A percentile compares a stretch with the other conserved stretches of the same genome.
These are phyloP conservation scores for Clavariopsis aquatica DNA, from an alignment of 495 filamentous ascomycete species.

Conservation along the genomic window DNA sequence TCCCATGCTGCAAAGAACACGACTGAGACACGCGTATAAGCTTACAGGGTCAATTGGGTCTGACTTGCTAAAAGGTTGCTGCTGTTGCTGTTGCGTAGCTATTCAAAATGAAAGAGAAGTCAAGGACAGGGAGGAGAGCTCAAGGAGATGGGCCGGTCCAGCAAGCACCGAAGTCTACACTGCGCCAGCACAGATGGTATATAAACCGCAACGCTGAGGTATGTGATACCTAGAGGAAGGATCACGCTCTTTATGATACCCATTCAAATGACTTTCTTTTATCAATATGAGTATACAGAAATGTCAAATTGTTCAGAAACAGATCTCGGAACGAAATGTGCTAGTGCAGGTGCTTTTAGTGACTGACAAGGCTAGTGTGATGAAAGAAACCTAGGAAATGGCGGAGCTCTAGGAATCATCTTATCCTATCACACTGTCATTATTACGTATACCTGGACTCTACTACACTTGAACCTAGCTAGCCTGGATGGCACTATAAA, in stretches of 20 bases:
- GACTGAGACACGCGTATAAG: slow-evolving; percentile 40
- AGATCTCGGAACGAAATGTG: too few species aligned
- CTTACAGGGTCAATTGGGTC: slow-evolving; percentile 24
- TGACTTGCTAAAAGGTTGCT: slow-evolving; percentile 33
- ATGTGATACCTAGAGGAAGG: not conserved
- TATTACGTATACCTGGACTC: too few species aligned
- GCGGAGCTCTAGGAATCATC: too few species aligned
- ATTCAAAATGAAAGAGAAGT: slow-evolving; percentile 42
- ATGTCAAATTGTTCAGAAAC: too few species aligned
- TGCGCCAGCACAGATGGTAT: slow-evolving; percentile 34
- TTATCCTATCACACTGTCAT: too few species aligned
- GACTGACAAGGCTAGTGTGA: too few species aligned
- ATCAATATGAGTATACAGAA: not conserved
- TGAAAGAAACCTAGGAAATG: too few species aligned
- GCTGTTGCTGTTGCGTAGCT: slow-evolving; percentile 40
- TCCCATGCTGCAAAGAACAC: slow-evolving; percentile 31
- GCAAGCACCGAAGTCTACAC: slow-evolving; percentile 34
- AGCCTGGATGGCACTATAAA: too few species aligned
- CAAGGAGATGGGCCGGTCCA: slow-evolving; percentile 39
- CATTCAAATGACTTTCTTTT: not conserved
- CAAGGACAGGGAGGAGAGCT: slow-evolving; percentile 36
- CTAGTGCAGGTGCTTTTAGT: too few species aligned
- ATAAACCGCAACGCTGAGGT: slow-evolving; percentile 31
- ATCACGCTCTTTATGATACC: not conserved
- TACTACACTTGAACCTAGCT: too few species aligned